Percentiles rank a stretch among this genome's conserved stretches.
phyloP scores from a whole-genome alignment of 2,329 filamentous ascomycete species.

The Ophiostoma sp. region DNA sequence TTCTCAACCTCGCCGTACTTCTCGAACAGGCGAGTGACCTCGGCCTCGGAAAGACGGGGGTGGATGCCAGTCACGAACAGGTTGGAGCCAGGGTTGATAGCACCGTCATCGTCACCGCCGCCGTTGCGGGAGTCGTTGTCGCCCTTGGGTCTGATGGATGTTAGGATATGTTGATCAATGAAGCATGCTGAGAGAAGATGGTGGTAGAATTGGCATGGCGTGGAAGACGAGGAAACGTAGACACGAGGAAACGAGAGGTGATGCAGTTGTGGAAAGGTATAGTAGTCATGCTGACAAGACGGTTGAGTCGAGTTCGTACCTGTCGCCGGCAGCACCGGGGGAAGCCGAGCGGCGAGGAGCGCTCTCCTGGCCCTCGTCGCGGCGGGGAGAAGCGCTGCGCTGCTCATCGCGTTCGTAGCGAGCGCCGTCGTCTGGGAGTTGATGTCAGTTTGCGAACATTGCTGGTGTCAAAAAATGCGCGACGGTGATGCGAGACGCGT shows the following conservation, averaged over 20 bases:
- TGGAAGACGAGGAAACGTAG: not conserved
- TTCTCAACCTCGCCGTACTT: conserved; percentile 99
- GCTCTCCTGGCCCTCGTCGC: conserved; percentile 55
- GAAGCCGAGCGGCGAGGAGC: conserved; percentile 58
- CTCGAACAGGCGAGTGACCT: conserved; percentile 92
- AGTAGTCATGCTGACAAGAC: not conserved
- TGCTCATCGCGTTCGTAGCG: conserved; percentile 60
- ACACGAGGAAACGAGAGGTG: not conserved
- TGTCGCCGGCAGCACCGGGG: conserved; percentile 50
- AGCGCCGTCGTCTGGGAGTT: conserved; percentile 52
- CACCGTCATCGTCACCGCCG: conserved; percentile 64
- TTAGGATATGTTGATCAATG: conserved; percentile 28
- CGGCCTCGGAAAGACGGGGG: conserved; percentile 80
- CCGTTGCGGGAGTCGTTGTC: conserved; percentile 38
- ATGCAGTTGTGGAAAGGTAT: not conserved
- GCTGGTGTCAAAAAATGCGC: not conserved
- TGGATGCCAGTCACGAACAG: conserved; percentile 98
- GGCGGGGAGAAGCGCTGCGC: conserved; percentile 61
- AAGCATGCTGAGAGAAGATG: conserved; percentile 27
- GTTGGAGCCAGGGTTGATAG: conserved; percentile 91
- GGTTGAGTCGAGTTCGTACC: conserved; percentile 36
- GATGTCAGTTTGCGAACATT: conserved; percentile 23
- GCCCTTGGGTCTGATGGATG: conserved; percentile 42
- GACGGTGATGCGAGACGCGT: conserved; percentile 11
- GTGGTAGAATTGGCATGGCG: not conserved